These are phyloP conservation scores for Tetrastigma voinierianum DNA, from an alignment of 164 flowering plant species.

Conservation along the genomic window DNA sequence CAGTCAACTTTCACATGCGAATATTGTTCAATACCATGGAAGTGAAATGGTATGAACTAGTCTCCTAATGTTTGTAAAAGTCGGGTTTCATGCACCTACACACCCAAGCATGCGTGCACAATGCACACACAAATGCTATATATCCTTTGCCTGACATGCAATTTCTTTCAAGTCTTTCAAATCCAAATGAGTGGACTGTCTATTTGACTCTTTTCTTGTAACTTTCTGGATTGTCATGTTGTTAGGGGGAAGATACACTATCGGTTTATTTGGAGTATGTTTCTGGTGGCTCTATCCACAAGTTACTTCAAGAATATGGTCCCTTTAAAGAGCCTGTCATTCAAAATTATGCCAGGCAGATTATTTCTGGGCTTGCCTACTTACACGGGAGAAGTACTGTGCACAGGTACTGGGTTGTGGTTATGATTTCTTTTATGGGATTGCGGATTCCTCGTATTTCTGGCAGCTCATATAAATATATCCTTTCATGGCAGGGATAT, in stretches of 20 bases:
- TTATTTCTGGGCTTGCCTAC: conserved; percentile 65
- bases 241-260: conserved; percentile 61
- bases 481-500: conserved; percentile 54
- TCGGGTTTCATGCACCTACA: background rate
- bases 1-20: conserved; percentile 79
- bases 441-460: background rate
- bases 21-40: conserved; percentile 86
- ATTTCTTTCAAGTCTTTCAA: background rate
- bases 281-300: conserved; percentile 79
- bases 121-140: no score
- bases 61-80: background rate
- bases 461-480: background rate
- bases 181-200: background rate
- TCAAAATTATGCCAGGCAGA: conserved; percentile 71
- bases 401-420: conserved; percentile 44
- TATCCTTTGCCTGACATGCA: background rate
- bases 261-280: conserved; percentile 77
- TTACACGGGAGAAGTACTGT: conserved; percentile 68
- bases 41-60: conserved; percentile 70
- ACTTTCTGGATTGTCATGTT: conserved; percentile 5
- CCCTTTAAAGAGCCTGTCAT: conserved; percentile 71
- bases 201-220: background rate
- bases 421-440: background rate
- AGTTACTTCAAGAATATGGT: conserved; percentile 73
- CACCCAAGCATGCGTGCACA: no score